Percentiles rank a stretch among this genome's conserved stretches.
These are phyloP conservation scores for Pholiota molesta DNA, from an alignment of 768 basidiomycete species.

Conservation along the genomic window DNA sequence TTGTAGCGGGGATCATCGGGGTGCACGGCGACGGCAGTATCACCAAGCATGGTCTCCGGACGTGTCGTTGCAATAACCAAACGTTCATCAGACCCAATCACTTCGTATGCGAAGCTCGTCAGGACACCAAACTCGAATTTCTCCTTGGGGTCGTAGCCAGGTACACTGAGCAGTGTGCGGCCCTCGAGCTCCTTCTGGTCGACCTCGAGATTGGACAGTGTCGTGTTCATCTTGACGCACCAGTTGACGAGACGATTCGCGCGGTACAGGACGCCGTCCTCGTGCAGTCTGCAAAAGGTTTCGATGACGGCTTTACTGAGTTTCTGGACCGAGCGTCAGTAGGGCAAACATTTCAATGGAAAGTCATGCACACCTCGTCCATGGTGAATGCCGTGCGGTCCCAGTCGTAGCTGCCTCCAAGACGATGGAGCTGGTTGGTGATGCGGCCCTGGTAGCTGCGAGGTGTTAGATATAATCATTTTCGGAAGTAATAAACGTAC, in stretches of 20 bases:
- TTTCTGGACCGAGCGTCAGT: slow-evolving; percentile 37
- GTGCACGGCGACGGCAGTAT: slow-evolving; percentile 96
- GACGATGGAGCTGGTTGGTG: slow-evolving; percentile 82
- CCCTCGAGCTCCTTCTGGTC: slow-evolving; percentile 90
- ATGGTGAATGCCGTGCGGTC: slow-evolving; percentile 93
- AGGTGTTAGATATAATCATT: neutral
- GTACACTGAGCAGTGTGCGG: slow-evolving; percentile 84
- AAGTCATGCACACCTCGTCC: slow-evolving; percentile 63
- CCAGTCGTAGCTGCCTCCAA: slow-evolving; percentile 97
- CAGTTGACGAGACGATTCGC: slow-evolving; percentile 98
- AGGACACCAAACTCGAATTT: slow-evolving; percentile 97
- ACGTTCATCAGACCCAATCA: slow-evolving; percentile 87
- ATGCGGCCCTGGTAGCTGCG: slow-evolving; percentile 90
- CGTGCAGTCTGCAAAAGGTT: slow-evolving; percentile 88
- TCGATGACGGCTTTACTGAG: slow-evolving; percentile 89
- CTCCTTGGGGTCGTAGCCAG: slow-evolving; percentile 95
- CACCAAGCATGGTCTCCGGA: slow-evolving; percentile 98
- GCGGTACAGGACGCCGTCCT: slow-evolving; percentile 91
- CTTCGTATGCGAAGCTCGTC: slow-evolving; percentile 92
- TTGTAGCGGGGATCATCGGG: slow-evolving; percentile 91
- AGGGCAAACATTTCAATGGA: neutral
- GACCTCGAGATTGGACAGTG: slow-evolving; percentile 97
- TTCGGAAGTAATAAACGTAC: slow-evolving; percentile 45
- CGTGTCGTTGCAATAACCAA: slow-evolving; percentile 96
- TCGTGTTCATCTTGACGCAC: slow-evolving; percentile 96